A percentile compares a stretch with the other conserved stretches of the same genome.
Evolutionary conservation across 352 stramenopile species (phyloP).

Genomic region (Peronospora farinosa): DNA sequence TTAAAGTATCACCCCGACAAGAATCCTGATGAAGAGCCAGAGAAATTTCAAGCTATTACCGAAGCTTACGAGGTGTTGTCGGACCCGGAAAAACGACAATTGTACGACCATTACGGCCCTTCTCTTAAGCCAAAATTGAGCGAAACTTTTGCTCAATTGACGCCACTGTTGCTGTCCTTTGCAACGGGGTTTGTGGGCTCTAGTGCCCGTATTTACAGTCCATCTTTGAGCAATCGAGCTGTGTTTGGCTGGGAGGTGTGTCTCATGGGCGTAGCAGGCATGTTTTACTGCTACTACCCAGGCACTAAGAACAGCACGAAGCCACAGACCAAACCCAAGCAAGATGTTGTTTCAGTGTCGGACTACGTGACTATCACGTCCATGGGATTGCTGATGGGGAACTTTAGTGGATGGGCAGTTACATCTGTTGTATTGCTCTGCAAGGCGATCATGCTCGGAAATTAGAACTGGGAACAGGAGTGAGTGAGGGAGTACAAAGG

Average conservation of each 20-base stretch:
- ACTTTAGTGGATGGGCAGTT: slow-evolving; percentile 52
- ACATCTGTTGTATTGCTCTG: slow-evolving; percentile 51
- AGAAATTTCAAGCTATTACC: slow-evolving; percentile 86
- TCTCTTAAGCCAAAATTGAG: slow-evolving; percentile 51
- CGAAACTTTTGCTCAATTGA: slow-evolving; percentile 57
- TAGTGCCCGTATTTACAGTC: slow-evolving; percentile 35
- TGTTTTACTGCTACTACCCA: slow-evolving; percentile 53
- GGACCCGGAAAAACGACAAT: slow-evolving; percentile 58
- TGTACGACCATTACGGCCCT: slow-evolving; percentile 73
- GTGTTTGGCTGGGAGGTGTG: slow-evolving; percentile 41
- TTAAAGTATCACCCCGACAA: slow-evolving; percentile 96
- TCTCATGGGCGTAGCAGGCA: slow-evolving; percentile 46
- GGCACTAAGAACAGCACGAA: slow-evolving; percentile 6
- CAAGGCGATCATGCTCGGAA: slow-evolving; percentile 44
- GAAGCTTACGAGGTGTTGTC: slow-evolving; percentile 75
- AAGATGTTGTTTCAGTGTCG: slow-evolving; percentile 56
- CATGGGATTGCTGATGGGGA: slow-evolving; percentile 52
- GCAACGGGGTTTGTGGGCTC: slow-evolving; percentile 48
- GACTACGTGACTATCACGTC: slow-evolving; percentile 65
- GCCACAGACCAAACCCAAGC: slow-evolving; percentile 17
- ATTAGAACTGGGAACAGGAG: slow-evolving; percentile 2
- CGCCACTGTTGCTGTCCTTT: slow-evolving; percentile 58
- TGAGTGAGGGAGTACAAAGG: neutral
- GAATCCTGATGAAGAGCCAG: slow-evolving; percentile 83
- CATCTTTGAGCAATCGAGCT: slow-evolving; percentile 20